phyloP scores from a whole-genome alignment of 2,329 filamentous ascomycete genomes.

The Ophiostoma novo-ulmi region DNA sequence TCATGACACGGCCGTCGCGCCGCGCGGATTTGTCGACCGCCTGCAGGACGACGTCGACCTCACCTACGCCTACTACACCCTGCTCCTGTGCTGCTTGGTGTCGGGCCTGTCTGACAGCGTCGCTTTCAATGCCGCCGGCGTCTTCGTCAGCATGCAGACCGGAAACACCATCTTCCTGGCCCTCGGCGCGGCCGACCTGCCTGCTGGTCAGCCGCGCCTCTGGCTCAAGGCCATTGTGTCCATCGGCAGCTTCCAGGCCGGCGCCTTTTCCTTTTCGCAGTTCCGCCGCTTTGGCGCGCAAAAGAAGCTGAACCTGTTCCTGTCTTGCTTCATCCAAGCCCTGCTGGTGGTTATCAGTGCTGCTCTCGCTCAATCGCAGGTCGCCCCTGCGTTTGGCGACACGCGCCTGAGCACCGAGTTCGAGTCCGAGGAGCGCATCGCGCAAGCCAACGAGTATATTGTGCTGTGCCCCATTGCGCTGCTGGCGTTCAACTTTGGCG shows the following conservation, averaged over 20 bases:
- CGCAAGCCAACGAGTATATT: slow-evolving; percentile 38
- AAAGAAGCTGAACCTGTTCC: slow-evolving; percentile 59
- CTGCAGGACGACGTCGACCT: slow-evolving; percentile 25
- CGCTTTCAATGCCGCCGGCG: slow-evolving; percentile 70
- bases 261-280: slow-evolving; percentile 64
- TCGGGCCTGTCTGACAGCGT: slow-evolving; percentile 74
- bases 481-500: slow-evolving; percentile 51
- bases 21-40: neutral
- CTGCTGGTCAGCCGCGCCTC: slow-evolving; percentile 49
- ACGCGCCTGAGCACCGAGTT: slow-evolving; percentile 27
- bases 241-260: slow-evolving; percentile 64
- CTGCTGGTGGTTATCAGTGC: slow-evolving; percentile 49
- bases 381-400: slow-evolving; percentile 42
- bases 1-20: neutral
- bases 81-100: slow-evolving; percentile 69
- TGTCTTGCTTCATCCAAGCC: slow-evolving; percentile 52
- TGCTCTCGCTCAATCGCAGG: slow-evolving; percentile 43
- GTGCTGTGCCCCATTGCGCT: slow-evolving; percentile 39
- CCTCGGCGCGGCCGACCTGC: slow-evolving; percentile 53
- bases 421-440: slow-evolving; percentile 38
- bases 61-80: slow-evolving; percentile 55
- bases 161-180: slow-evolving; percentile 78
- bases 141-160: slow-evolving; percentile 80
- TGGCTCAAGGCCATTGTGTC: slow-evolving; percentile 71
- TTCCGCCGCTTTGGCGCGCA: slow-evolving; percentile 55